Base-by-base conservation (phyloP, 768 basidiomycete genomes). In the Amanita phalloides region DNA sequence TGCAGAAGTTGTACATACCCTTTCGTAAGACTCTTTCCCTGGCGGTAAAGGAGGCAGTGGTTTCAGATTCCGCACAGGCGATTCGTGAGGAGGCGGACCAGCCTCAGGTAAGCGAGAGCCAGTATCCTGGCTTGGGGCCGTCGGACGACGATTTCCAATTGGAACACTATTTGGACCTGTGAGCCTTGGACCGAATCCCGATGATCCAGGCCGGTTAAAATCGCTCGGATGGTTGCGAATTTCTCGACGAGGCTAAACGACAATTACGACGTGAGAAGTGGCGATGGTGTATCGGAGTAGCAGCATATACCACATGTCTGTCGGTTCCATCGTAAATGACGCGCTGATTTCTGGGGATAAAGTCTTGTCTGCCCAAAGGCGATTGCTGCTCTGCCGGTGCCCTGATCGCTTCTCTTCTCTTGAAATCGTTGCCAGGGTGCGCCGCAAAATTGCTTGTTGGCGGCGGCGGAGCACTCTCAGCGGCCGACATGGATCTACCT, bases 91-190 rank as follows among this genome's bases (percentile, higher is more conserved):
- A 14, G 52, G 49, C 14, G 54, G 50, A 11, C 43, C 35, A 20
- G 44, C 23, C 3, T 49, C 48, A 6, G 48, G 37, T 10, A 39
- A 7, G 26, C 36, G 56, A 28, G 58, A 44, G 26, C 54, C 46
- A 13, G 52, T 47, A 48, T 49, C 56, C 44, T 35, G 43, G 7
- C 46, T 56, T 17, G 42, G 30, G 4, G 49, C 55, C 35, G 53
- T 48, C 48, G 20, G 37, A 37, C 64, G 63, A 26, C 62, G 62
- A 45, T 45, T 60, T 11, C 68, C 67, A 17, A 72, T 68, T 0
- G 71, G 71, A n/a, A 70, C 60, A 37, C 61, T 68, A 50, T 74
- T 72, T 0, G 68, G 64, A 2, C 68, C 68, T 46, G 68, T 68
- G 8, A 60, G 45, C 45, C 54, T 54, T 25, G 52, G 52, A 5